Conservation (phyloP, 495 filamentous ascomycete genomes). For the Mycothermus thermophilus region DNA sequence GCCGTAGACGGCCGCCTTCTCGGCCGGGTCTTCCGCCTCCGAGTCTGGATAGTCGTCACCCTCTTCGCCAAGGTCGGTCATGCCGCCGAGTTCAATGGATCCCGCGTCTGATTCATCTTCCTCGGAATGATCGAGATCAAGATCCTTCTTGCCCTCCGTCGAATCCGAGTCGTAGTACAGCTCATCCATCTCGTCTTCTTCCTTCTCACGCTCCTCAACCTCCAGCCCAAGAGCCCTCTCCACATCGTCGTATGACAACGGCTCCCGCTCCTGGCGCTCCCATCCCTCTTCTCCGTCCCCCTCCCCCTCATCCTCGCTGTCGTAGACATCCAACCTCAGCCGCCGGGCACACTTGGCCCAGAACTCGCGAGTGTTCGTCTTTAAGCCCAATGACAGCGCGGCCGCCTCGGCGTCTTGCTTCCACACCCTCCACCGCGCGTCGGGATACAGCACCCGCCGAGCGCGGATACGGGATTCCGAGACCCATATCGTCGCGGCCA, state of each 20-base stretch:
- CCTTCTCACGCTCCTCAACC: constrained; percentile 6
- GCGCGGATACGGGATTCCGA: constrained; percentile 41
- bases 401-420: constrained; percentile 53
- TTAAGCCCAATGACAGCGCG: constrained; percentile 39
- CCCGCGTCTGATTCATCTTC: no score
- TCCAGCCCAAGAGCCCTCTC: constrained; percentile 25
- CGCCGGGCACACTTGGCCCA: constrained; percentile 49
- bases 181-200: constrained; percentile 13
- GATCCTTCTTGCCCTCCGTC: no score
- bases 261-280: constrained; percentile 5
- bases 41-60: no score
- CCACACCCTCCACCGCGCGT: constrained; percentile 29
- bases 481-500: constrained; percentile 53
- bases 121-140: no score
- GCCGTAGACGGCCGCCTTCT: constrained; percentile 9
- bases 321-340: constrained; percentile 42
- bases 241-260: constrained; percentile 40
- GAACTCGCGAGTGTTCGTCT: constrained; percentile 30
- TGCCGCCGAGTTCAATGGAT: no score
- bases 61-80: no score
- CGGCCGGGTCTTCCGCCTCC: constrained; percentile 11
- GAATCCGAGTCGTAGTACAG: constrained; percentile 5
- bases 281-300: constrained; percentile 12
- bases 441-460: constrained; percentile 22
- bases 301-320: constrained; percentile 17